Evolutionary conservation across 306 rosid genomes (phyloP).

Genomic region (Herpetospermum pedunculosum): DNA sequence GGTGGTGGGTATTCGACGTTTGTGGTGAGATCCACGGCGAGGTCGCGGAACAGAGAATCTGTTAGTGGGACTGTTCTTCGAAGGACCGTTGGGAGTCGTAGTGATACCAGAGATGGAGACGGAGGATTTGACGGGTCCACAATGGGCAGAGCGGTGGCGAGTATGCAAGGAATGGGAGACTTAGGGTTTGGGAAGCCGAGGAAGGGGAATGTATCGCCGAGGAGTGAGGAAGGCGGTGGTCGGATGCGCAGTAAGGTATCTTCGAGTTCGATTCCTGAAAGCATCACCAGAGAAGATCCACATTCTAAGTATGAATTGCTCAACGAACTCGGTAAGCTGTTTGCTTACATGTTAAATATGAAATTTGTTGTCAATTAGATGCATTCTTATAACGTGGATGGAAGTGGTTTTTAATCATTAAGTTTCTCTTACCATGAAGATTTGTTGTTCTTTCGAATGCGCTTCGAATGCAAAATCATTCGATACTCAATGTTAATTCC

Average conservation of each 20-base stretch:
- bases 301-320: slow-evolving; percentile 79
- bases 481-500: background rate
- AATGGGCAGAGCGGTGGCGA: slow-evolving; percentile 85
- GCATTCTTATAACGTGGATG: background rate
- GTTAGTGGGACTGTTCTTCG: slow-evolving; percentile 57
- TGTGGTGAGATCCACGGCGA: slow-evolving; percentile 46
- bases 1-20: slow-evolving; percentile 56
- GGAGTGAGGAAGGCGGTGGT: slow-evolving; percentile 36
- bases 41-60: slow-evolving; percentile 44
- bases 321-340: slow-evolving; percentile 76
- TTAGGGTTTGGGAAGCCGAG: slow-evolving; percentile 66
- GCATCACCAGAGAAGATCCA: slow-evolving; percentile 88
- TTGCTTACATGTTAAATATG: background rate
- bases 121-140: slow-evolving; percentile 28
- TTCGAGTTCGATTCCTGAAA: slow-evolving; percentile 82
- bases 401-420: background rate
- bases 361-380: background rate
- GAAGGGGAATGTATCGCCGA: slow-evolving; percentile 49
- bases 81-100: slow-evolving; percentile 21
- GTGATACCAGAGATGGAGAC: slow-evolving; percentile 2
- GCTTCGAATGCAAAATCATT: background rate
- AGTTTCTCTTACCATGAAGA: background rate
- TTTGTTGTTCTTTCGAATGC: background rate
- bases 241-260: slow-evolving; percentile 57
- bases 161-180: slow-evolving; percentile 79